A percentile compares a stretch with the other conserved stretches of the same genome.
phyloP scores from a whole-genome alignment of 306 rosid species.

The Quercus engelmannii region DNA sequence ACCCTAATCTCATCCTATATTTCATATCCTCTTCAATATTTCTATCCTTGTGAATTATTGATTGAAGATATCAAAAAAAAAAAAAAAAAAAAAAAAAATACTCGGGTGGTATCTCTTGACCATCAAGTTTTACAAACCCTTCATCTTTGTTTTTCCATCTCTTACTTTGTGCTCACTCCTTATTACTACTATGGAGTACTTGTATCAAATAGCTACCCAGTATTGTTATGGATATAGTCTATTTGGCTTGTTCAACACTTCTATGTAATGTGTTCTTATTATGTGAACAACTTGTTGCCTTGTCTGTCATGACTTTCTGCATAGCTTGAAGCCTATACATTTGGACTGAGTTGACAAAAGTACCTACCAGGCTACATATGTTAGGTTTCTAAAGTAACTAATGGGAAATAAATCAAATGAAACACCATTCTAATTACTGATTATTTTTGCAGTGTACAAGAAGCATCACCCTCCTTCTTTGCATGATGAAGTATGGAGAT shows the following conservation, averaged over 20 bases:
- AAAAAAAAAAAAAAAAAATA: no score
- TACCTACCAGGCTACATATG: background rate
- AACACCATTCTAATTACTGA: constrained; percentile 12
- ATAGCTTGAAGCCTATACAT: background rate
- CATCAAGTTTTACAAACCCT: no score
- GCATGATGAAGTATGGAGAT: constrained; percentile 93
- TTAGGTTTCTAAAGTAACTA: constrained; percentile 12
- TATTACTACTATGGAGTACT: background rate
- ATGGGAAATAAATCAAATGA: constrained; percentile 12
- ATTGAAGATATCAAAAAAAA: no score
- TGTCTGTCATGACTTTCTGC: background rate
- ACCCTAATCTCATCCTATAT: no score
- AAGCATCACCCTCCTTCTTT: constrained; percentile 96
- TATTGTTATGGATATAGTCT: background rate
- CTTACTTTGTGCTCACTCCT: background rate
- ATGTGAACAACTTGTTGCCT: constrained; percentile 7
- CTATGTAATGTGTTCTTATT: constrained; percentile 8
- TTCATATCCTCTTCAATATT: no score
- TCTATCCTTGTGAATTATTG: no score
- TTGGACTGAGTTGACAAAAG: background rate
- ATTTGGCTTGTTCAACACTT: background rate
- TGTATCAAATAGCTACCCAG: background rate
- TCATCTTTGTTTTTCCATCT: no score
- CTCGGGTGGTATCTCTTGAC: no score
- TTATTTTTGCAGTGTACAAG: constrained; percentile 74